Conservation (phyloP, 2,329 filamentous ascomycete genomes). For the Torrubiellomyces zombiae region DNA sequence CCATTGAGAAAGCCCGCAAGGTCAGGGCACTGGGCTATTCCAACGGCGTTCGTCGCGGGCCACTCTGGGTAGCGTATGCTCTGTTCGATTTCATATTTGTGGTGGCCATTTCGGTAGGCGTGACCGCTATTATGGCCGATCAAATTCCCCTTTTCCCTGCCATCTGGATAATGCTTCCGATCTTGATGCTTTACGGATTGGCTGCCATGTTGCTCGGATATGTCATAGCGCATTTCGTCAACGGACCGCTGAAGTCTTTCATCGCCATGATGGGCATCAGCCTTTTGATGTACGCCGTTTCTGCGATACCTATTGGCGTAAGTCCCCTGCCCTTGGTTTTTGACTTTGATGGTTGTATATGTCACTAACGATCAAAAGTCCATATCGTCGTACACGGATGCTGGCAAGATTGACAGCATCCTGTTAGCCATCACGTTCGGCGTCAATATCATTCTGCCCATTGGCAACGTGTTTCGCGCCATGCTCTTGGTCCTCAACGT, state of each 20-base stretch:
- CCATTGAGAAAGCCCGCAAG: constrained; percentile 55
- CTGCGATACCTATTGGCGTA: too few relatives aligned
- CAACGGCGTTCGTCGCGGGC: constrained; percentile 62
- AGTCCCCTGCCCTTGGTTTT: too few relatives aligned
- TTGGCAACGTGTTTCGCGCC: constrained; percentile 41
- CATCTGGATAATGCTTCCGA: constrained; percentile 56
- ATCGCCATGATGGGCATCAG: constrained; percentile 47
- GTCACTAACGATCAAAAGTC: too few relatives aligned
- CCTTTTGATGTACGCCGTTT: constrained; percentile 49
- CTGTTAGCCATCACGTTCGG: constrained; percentile 6
- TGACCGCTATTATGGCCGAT: constrained; percentile 47
- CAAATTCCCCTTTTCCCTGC: constrained; percentile 50
- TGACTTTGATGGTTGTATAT: constrained; percentile 20
- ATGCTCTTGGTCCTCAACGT: constrained; percentile 62
- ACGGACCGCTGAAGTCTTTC: constrained; percentile 54
- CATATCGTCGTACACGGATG: too few relatives aligned
- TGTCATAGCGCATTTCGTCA: constrained; percentile 44
- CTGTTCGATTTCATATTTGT: constrained; percentile 63
- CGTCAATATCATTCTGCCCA: constrained; percentile 9
- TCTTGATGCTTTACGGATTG: constrained; percentile 62
- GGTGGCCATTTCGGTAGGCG: constrained; percentile 40
- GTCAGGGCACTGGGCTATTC: constrained; percentile 72
- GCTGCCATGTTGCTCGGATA: constrained; percentile 54
- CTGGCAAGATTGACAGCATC: too few relatives aligned
- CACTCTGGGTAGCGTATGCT: constrained; percentile 67